phyloP scores from a whole-genome alignment of 2,329 filamentous ascomycete genomes.

The Apiospora kogelbergensis region DNA sequence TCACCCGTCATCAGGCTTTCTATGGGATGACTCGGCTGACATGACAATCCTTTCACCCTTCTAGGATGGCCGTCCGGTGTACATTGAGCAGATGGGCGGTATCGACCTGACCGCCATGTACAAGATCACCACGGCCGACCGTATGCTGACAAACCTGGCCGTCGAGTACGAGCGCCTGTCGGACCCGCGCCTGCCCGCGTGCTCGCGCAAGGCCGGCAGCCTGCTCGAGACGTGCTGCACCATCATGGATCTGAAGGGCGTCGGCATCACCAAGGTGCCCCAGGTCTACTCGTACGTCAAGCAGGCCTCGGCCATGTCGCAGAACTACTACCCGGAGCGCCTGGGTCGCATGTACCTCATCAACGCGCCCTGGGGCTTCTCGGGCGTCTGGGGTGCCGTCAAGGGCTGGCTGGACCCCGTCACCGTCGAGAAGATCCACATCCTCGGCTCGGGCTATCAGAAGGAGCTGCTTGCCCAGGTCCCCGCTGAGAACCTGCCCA shows the following conservation, averaged over 20 bases:
- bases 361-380: slow-evolving; percentile 97
- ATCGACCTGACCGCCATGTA: slow-evolving; percentile 88
- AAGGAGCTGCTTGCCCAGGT: slow-evolving; percentile 82
- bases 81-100: slow-evolving; percentile 94
- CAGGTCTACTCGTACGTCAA: slow-evolving; percentile 88
- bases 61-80: slow-evolving; percentile 92
- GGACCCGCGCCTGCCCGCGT: slow-evolving; percentile 90
- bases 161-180: slow-evolving; percentile 96
- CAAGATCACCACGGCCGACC: slow-evolving; percentile 88
- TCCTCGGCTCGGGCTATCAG: slow-evolving; percentile 80
- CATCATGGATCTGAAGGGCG: slow-evolving; percentile 96
- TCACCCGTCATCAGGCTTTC: slow-evolving; percentile 5
- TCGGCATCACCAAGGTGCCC: slow-evolving; percentile 76
- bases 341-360: slow-evolving; percentile 95
- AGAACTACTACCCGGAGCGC: slow-evolving; percentile 99
- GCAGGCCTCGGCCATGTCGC: slow-evolving; percentile 83
- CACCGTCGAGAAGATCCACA: slow-evolving; percentile 93
- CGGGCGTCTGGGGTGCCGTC: slow-evolving; percentile 78
- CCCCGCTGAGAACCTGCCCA: slow-evolving; percentile 85
- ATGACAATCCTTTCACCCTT: slow-evolving; percentile 7
- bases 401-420: slow-evolving; percentile 97
- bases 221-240: slow-evolving; percentile 98
- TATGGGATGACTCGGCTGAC: not conserved
- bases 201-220: slow-evolving; percentile 85
- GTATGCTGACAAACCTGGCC: slow-evolving; percentile 95